Base-by-base conservation (phyloP, 169 alveolate genomes). In the Perkinsus olseni region DNA sequence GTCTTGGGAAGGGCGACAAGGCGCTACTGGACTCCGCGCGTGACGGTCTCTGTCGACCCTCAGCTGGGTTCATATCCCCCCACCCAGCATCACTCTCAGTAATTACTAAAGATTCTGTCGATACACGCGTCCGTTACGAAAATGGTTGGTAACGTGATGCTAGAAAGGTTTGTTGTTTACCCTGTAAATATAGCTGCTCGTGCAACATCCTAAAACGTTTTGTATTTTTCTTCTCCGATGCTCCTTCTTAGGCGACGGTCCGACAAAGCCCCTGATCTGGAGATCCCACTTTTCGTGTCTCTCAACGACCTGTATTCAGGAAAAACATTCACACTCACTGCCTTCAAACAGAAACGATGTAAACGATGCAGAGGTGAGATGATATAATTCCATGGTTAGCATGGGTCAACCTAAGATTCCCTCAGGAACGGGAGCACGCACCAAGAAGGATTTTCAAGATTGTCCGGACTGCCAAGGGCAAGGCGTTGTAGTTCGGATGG, bases 381-480 rank as follows among this genome's bases (percentile, higher is more conserved):
- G 28, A 92, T 92, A 45, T 39, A 93, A 94, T 94, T 93, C 1
- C 93, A 94, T 0, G 95, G 91, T 74, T 51, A 91, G 92, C 91
- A 95, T 92, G 8, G 92, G 95, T 45, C 95, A 94, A 74, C 50
- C n/a, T 96, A 28, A 92, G 96, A 92, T 97, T 96, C 10, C 94
- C 98, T 4, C 95, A 97, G 91, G 99, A 97, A 94, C 98, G 97
- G 92, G 93, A 96, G 39, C 97, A 96, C 98, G 98, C 0, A 93
- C 96, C 0, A 96, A 96, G 94, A 96, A 96, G 91, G 97, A 95
- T 13, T 94, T 95, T 28, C 94, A 95, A 91, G 93, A 94, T 39
- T 97, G 98, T 93, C 92, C 91, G 50, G 96, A 93, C 91, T 98
- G 99, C 93, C 97, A 97, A 90, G 99, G 99, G 6, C 95, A 94